Evolutionary conservation across 495 filamentous ascomycete species (phyloP), one percentile per base, ranked within the genome.

Genomic region (Niebla homalea): DNA sequence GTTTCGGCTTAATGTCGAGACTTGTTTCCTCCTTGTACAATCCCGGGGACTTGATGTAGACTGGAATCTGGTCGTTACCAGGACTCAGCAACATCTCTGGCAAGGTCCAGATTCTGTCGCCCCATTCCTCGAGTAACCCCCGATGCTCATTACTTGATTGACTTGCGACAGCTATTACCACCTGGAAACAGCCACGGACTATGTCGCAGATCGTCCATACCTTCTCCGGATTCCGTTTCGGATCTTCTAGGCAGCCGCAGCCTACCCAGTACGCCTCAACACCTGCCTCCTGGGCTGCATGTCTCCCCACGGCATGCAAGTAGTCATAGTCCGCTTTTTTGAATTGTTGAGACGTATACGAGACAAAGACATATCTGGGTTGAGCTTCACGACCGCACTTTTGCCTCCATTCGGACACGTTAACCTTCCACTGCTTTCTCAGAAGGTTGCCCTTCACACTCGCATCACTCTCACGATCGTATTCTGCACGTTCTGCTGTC

Each of bases 31-130:
- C 29, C 29, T 8, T 11, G 29, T 32, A 7, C 29, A 11, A 5
- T 11, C 14, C 29, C 8, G 29, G 38, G 36, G 45, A 43, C 10
- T 41, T 42, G 15, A 50, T 55, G 41, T 62, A 69, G 16, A 64
- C 52, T n/a, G 43, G 47, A 35, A 69, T 63, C 4, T 40, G 22
- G 18, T 51, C 41, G 3, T 56, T 52, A 15, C 41, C 46, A 0
- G 67, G 66, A 37, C 52, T 53, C 2, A 74, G 65, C 1, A 75
- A 53, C 6, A 64, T 57, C 51, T 75, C 72, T 14, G 70, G 68
- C 15, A 74, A 62, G 3, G 69, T 73, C 72, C 72, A 75, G 35
- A 73, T 49, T n/a, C 70, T 60, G 14, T 54, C 47, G 12, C 68
- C 70, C 70, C 69, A 74, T 16, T 63, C 26, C n/a, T 57, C 45